Percentiles rank a stretch among this genome's conserved stretches.
These are phyloP conservation scores for Sedum album DNA, from an alignment of 164 flowering plant species.

Conservation along the genomic window DNA sequence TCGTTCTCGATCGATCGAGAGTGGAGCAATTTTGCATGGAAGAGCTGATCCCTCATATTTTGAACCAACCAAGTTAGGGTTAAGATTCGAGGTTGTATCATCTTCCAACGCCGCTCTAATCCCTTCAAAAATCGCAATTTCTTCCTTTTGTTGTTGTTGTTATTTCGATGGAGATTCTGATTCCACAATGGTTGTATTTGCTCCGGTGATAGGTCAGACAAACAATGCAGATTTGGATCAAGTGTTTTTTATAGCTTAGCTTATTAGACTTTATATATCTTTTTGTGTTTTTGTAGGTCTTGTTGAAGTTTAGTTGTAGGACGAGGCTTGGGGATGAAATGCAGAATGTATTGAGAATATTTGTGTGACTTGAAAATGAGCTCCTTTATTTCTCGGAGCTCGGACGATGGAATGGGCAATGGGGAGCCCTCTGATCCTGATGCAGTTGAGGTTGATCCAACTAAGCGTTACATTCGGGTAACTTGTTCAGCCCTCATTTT, in stretches of 20 bases:
- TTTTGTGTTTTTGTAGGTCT: not conserved
- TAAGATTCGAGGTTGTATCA: not conserved
- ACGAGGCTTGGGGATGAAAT: not conserved
- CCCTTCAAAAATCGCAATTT: too few species aligned
- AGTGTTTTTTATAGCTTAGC: too few species aligned
- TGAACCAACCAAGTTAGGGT: not conserved
- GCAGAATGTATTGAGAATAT: not conserved
- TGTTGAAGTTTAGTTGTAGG: not conserved
- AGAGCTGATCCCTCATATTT: slow-evolving; percentile 3
- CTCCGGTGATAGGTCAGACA: not conserved
- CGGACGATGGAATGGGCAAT: too few species aligned
- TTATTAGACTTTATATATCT: too few species aligned
- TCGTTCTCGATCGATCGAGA: too few species aligned
- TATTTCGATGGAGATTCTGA: too few species aligned
- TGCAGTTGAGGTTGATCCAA: slow-evolving; percentile 39
- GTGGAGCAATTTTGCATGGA: too few species aligned
- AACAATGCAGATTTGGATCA: not conserved
- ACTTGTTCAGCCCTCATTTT: not conserved
- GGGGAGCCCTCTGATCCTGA: too few species aligned
- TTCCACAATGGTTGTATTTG: not conserved
- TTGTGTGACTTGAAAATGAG: not conserved
- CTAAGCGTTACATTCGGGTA: slow-evolving; percentile 48
- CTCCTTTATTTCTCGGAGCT: too few species aligned
- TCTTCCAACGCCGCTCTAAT: too few species aligned
- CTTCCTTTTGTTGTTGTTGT: too few species aligned